Conservation (phyloP, 805 yeast genomes). For the Candida insectorum region DNA sequence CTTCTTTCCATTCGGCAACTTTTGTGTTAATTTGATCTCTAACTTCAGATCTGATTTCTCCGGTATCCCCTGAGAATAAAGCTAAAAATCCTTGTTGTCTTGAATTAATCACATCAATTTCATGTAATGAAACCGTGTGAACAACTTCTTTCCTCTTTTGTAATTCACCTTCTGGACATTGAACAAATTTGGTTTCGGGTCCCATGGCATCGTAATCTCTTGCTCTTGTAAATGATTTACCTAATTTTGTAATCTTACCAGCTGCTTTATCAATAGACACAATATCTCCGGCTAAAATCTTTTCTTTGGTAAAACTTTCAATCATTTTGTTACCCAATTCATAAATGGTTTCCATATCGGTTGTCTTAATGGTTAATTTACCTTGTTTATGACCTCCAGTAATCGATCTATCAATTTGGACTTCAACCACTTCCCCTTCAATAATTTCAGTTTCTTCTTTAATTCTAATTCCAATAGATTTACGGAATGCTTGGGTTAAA, state of each 20-base stretch:
- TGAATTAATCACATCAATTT: constrained; percentile 95
- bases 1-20: constrained; percentile 98
- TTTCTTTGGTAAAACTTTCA: constrained; percentile 90
- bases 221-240: constrained; percentile 93
- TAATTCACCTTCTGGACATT: constrained; percentile 97
- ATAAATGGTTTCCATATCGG: constrained; percentile 98
- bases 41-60: constrained; percentile 93
- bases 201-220: constrained; percentile 99
- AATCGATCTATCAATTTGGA: constrained; percentile 87
- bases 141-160: constrained; percentile 94
- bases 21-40: constrained; percentile 95
- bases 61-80: constrained; percentile 92
- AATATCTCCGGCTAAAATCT: constrained; percentile 95
- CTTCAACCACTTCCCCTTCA: constrained; percentile 98
- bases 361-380: constrained; percentile 92
- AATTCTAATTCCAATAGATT: constrained; percentile 91
- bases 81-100: constrained; percentile 98
- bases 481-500: constrained; percentile 92
- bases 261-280: constrained; percentile 92
- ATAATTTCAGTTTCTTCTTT: constrained; percentile 96
- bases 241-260: constrained; percentile 91
- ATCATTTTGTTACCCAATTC: constrained; percentile 94
- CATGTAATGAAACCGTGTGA: constrained; percentile 97
- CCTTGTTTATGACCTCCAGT: constrained; percentile 99
- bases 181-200: constrained; percentile 95